phyloP scores from a whole-genome alignment of 805 yeast species.

The Lachancea sp. region DNA sequence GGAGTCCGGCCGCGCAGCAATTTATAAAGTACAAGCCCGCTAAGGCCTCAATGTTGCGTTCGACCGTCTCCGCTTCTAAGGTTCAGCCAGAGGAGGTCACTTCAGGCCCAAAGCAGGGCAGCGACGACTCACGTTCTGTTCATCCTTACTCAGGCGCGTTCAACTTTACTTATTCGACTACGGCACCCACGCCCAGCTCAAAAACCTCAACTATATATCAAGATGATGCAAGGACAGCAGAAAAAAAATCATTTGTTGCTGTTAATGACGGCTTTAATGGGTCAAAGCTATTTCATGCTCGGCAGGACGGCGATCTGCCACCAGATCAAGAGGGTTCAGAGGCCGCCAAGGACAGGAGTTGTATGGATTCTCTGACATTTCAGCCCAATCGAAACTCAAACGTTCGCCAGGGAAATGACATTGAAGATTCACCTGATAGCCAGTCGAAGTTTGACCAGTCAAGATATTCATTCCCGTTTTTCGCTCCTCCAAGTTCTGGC shows the following conservation, averaged over 20 bases:
- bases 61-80: constrained; percentile 22
- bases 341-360: too few relatives aligned
- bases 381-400: too few relatives aligned
- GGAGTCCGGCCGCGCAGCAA: constrained; percentile 1
- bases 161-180: not conserved
- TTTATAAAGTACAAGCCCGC: constrained; percentile 33
- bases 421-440: too few relatives aligned
- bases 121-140: not conserved
- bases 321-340: not conserved
- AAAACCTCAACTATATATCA: not conserved
- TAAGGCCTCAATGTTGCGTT: constrained; percentile 35
- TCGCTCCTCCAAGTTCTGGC: constrained; percentile 4
- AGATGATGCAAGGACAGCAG: too few relatives aligned
- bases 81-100: constrained; percentile 9
- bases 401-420: too few relatives aligned
- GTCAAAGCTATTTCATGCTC: too few relatives aligned
- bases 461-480: not conserved
- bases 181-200: not conserved
- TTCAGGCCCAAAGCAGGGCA: not conserved
- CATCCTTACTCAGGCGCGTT: not conserved
- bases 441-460: not conserved
- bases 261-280: too few relatives aligned
- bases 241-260: too few relatives aligned
- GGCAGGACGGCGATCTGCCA: not conserved
- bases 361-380: too few relatives aligned